phyloP scores from a whole-genome alignment of 257 asterid species.

The Ocimum tenuiflorum region DNA sequence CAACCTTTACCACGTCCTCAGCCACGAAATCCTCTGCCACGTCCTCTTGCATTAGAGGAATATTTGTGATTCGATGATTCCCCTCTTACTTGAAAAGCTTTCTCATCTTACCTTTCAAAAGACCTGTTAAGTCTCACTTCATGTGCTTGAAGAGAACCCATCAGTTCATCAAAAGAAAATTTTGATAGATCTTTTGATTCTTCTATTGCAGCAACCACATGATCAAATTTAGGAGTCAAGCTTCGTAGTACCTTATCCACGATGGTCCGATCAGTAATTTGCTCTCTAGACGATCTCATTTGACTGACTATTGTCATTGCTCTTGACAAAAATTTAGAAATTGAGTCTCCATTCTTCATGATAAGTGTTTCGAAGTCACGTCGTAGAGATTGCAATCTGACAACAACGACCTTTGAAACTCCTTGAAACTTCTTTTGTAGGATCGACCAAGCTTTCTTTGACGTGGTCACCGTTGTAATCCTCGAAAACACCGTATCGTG shows the following conservation, averaged over 20 bases:
- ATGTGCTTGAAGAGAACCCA: constrained; percentile 14
- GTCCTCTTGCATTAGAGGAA: neutral
- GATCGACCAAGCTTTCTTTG: neutral
- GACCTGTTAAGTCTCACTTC: neutral
- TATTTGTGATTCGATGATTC: neutral
- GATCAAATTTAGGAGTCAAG: constrained; percentile 14
- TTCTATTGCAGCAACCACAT: constrained; percentile 5
- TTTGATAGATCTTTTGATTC: neutral
- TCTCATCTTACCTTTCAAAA: neutral
- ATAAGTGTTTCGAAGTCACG: neutral
- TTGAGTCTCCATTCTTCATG: neutral
- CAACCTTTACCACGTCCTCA: neutral
- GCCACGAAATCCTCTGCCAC: neutral
- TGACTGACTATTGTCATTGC: neutral
- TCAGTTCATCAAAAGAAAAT: neutral
- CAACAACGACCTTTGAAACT: neutral
- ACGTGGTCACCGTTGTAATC: neutral
- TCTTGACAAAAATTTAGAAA: neutral
- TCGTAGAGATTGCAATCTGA: neutral
- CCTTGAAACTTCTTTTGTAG: neutral
- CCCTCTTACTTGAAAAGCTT: neutral
- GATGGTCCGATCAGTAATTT: neutral
- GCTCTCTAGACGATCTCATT: neutral
- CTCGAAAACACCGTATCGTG: neutral
- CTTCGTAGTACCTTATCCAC: neutral